phyloP scores from a whole-genome alignment of 2,329 filamentous ascomycete species.

The Stenocarpella maydis region DNA sequence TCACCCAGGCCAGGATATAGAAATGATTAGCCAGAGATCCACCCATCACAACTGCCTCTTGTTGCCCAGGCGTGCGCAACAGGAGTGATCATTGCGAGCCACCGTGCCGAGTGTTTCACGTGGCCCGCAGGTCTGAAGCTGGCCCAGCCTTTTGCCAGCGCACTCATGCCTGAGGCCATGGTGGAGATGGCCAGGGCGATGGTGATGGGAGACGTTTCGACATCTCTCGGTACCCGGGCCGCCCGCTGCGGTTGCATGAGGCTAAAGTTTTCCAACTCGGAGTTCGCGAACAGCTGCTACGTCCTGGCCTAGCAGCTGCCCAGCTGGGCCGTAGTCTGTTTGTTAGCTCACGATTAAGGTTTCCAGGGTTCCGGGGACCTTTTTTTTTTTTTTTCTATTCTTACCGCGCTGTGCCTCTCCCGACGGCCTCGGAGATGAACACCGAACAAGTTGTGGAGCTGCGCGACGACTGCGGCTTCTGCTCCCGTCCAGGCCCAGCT shows the following conservation, averaged over 20 bases:
- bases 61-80: background rate
- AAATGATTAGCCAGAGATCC: background rate
- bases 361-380: background rate
- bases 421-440: constrained; percentile 5
- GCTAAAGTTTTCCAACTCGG: constrained; percentile 15
- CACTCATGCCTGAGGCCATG: background rate
- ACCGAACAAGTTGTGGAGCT: constrained; percentile 10
- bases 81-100: background rate
- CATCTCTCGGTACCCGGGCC: background rate
- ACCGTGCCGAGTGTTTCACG: background rate
- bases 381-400: constrained; percentile 17
- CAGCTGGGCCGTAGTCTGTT: constrained; percentile 9
- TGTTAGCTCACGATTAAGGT: constrained; percentile 24
- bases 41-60: background rate
- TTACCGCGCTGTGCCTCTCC: constrained; percentile 17
- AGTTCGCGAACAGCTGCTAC: background rate
- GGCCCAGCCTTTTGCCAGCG: background rate
- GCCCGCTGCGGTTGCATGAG: constrained; percentile 3
- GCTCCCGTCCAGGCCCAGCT: background rate
- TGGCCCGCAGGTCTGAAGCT: background rate
- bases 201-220: background rate
- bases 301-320: too few species aligned
- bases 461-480: background rate
- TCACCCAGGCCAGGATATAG: background rate
- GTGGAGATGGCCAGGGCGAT: background rate